These are phyloP conservation scores for Nakaseomyces bracarensis DNA, from an alignment of 1,139 yeast species.

Conservation along the genomic window DNA sequence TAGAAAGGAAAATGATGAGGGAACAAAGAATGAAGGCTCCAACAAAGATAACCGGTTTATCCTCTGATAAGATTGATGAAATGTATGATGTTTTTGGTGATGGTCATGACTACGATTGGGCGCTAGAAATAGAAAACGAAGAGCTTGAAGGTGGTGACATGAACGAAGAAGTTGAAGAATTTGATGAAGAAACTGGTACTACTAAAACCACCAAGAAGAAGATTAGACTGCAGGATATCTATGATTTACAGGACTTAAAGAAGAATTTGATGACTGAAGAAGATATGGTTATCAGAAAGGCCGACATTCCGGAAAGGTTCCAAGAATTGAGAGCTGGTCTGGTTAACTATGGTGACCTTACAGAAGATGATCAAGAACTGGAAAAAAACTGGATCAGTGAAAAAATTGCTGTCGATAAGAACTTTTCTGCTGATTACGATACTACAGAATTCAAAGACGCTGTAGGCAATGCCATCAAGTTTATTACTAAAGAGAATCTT, in stretches of 20 bases:
- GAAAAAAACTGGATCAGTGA: conserved; percentile 78
- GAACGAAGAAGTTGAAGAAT: conserved; percentile 38
- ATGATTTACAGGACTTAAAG: conserved; percentile 87
- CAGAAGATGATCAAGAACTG: conserved; percentile 55
- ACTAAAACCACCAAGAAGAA: conserved; percentile 41
- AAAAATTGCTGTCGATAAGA: conserved; percentile 46
- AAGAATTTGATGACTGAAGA: conserved; percentile 87
- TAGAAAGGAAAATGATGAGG: conserved; percentile 31
- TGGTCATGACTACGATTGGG: conserved; percentile 98
- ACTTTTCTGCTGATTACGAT: conserved; percentile 36
- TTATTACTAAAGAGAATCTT: conserved; percentile 64
- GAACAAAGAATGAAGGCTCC: conserved; percentile 39
- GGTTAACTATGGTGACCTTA: conserved; percentile 53
- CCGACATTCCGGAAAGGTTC: conserved; percentile 88
- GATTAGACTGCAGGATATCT: conserved; percentile 72
- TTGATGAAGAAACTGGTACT: conserved; percentile 38
- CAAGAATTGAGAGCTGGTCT: conserved; percentile 64
- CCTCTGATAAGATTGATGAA: conserved; percentile 87
- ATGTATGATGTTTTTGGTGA: conserved; percentile 93
- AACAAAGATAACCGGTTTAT: conserved; percentile 66
- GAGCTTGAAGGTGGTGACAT: conserved; percentile 36
- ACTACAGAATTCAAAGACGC: conserved; percentile 61
- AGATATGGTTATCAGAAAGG: conserved; percentile 78
- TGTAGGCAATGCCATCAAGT: conserved; percentile 68
- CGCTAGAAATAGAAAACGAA: conserved; percentile 80